A percentile compares a stretch with the other conserved stretches of the same genome.
Conservation (phyloP, 139 green algal species). For the Limnomonas spitsbergensis region DNA sequence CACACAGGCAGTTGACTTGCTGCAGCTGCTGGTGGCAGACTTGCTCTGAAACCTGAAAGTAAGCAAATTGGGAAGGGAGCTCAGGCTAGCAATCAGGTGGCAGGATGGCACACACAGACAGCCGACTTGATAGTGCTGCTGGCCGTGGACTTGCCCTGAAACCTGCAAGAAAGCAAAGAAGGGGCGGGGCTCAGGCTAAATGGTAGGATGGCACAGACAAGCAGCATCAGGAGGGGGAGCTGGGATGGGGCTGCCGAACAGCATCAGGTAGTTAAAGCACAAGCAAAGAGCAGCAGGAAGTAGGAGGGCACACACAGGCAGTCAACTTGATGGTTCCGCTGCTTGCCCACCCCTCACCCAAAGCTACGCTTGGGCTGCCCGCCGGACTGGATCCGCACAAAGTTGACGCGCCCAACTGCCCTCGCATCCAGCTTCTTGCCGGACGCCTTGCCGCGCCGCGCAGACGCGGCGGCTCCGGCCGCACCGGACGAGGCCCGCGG, state of each 20-base stretch:
- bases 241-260: no score
- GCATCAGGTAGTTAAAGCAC: no score
- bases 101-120: not conserved
- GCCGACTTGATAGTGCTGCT: not conserved
- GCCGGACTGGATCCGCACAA: not conserved
- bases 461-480: not conserved
- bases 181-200: no score
- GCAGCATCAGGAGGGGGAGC: no score
- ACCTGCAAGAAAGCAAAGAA: no score
- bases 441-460: not conserved
- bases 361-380: slow-evolving; percentile 1
- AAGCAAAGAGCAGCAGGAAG: no score
- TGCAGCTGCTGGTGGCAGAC: not conserved
- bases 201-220: no score
- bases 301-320: no score
- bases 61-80: no score
- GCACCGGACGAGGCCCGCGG: not conserved
- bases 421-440: not conserved
- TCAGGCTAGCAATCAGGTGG: no score
- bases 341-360: not conserved
- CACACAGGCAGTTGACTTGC: not conserved
- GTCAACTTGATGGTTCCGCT: no score
- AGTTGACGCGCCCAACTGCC: slow-evolving; percentile 2
- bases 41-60: slow-evolving; percentile 2
- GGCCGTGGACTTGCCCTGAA: not conserved